Base-by-base conservation (phyloP, 108 stramenopile species). In the Epithemia pelagica region DNA sequence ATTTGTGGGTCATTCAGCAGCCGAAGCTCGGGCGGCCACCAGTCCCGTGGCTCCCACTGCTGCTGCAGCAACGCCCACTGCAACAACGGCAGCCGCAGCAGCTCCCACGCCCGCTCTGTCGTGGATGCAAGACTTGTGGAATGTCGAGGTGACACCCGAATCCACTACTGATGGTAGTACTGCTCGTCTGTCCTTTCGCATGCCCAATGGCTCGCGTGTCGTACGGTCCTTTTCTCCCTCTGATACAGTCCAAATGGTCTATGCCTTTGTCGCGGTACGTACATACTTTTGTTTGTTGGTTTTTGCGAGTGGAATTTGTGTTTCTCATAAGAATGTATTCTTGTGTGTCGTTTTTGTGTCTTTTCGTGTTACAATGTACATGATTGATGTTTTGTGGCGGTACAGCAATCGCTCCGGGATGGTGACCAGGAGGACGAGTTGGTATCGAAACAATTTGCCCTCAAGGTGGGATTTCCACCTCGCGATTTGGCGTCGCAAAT, bases 381-480 rank as follows among this genome's bases (percentile, higher is more conserved):
- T 46, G 5, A 46, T 46, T 46, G 37, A 46, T 10, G 15, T 46
- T 5, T 46, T 46, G 5, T n/a, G n/a, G n/a, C n/a, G n/a, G n/a
- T 15, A 46, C 37, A 46, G 37, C 37, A 46, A 46, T 46, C 37
- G 37, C 37, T 46, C 37, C 5, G 15, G 37, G 37, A 46, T 10
- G 15, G 15, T 15, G 37, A 46, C 37, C 85, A 72, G 66, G 80
- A 85, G 8, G 87, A 86, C 18, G 85, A 81, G 54, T 79, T 67
- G 31, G 79, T 65, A 18, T 87, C 88, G 5, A 85, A 76, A 57
- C 74, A 76, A 59, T 89, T 94, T 66, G 73, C 76, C 18, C 66
- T 90, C 53, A 87, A 83, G 76, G 87, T 86, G 20, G 89, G 89
- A 55, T 94, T 87, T 65, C 92, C 92, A 24, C 92, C 89, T 2